Evolutionary conservation across 2,329 filamentous ascomycete genomes (phyloP).

Genomic region (Lasiodiplodia hormozganensis): DNA sequence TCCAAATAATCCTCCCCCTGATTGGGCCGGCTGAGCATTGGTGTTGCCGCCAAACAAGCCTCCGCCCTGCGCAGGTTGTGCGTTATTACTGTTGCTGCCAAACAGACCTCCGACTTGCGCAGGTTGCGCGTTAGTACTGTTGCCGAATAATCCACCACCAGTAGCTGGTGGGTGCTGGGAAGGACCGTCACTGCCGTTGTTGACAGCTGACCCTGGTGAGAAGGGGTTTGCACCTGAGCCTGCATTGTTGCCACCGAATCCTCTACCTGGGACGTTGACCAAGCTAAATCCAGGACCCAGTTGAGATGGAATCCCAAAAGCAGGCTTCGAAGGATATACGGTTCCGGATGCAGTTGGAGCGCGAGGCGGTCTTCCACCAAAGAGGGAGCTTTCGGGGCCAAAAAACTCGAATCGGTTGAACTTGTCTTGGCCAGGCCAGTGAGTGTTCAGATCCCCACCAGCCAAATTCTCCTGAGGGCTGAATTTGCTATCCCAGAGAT

Average conservation of each 20-base stretch:
- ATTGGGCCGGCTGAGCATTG: neutral
- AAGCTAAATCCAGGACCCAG: neutral
- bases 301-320: neutral
- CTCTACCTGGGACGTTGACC: neutral
- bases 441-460: constrained; percentile 21
- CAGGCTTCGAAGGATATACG: neutral
- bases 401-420: constrained; percentile 36
- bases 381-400: constrained; percentile 27
- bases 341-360: neutral
- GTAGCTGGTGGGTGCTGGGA: neutral
- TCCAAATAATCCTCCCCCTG: neutral
- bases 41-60: constrained; percentile 1
- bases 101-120: neutral
- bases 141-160: constrained; percentile 1
- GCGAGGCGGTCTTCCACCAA: neutral
- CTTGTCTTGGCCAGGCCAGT: constrained; percentile 16
- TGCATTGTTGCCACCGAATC: neutral
- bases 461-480: constrained; percentile 33
- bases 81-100: neutral
- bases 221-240: neutral
- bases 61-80: neutral
- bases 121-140: neutral
- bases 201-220: neutral
- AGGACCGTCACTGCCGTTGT: neutral
- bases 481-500: constrained; percentile 31